Base-by-base conservation (phyloP, 345 rosid genomes). In the Durio zibethinus region DNA sequence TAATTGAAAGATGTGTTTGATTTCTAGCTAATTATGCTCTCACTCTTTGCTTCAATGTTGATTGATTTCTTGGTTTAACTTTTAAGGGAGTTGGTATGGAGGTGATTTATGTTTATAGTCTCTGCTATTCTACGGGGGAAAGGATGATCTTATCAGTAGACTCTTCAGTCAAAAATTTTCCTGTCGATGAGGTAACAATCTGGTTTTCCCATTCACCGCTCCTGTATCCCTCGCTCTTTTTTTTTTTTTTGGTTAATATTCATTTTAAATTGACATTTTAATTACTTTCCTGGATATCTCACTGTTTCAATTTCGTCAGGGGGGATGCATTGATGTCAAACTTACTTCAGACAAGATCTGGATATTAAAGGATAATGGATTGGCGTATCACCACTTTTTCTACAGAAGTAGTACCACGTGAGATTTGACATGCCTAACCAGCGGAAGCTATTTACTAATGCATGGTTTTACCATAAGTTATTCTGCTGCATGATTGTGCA, bases 281-380 rank as follows among this genome's bases (percentile, higher is more conserved):
- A 25, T 40, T 23, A 64, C 33, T 64, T 68, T 59, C 42, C 8
- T 33, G 31, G 52, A 16, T 74, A 60, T 76, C 65, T 69, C 66
- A 68, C 63, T 79, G 63, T 35, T 72, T 48, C 82, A 54, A 33
- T 78, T 72, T 84, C 75, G 21, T 75, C 80, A 96, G 99, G 99
- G 93, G 33, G 84, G 45, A 75, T 87, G 90, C 82, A 72, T 92
- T 81, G 99, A 93, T 83, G 88, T 90, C 85, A 86, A 86, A 76
- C 83, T 93, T 82, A 84, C 94, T 42, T 87, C 93, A 45, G 85
- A 91, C 77, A 86, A 83, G 80, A 90, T 96, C 73, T 93, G 91
- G 91, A 87, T 82, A 81, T 80, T 96, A 66, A 89, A 85, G 80
- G 93, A 90, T 52, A 82, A 83, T 85, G 93, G 87, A 80, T 78